phyloP scores from a whole-genome alignment of 768 basidiomycete genomes.

The Coprinopsis marcescibilis region DNA sequence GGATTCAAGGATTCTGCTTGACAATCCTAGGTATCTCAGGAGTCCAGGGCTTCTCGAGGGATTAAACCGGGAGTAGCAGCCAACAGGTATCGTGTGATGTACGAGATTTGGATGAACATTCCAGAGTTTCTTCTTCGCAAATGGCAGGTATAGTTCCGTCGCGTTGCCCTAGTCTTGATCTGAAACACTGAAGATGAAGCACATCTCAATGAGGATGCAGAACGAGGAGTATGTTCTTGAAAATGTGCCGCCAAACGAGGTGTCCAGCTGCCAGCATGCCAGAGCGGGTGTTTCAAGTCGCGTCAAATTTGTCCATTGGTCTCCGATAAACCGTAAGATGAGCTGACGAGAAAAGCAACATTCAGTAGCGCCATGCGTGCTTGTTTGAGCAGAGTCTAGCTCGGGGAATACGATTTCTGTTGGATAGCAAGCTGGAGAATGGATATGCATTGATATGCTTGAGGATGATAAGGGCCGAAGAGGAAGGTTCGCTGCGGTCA shows the following conservation, averaged over 20 bases:
- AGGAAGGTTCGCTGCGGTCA: not conserved
- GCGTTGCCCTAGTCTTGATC: constrained; percentile 1
- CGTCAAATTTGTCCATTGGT: not conserved
- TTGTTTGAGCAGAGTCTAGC: no score
- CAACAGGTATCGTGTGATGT: no score
- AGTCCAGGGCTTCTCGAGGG: no score
- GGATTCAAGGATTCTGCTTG: not conserved
- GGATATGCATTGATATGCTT: not conserved
- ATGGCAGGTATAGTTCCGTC: no score
- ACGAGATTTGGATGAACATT: no score
- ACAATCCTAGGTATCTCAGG: not conserved
- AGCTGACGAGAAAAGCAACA: not conserved
- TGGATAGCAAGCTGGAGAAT: no score
- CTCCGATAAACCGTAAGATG: not conserved
- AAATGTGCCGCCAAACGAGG: not conserved
- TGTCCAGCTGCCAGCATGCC: not conserved
- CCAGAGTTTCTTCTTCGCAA: no score
- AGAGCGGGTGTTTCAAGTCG: not conserved
- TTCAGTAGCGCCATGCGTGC: no score
- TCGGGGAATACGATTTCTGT: no score
- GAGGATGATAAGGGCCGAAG: not conserved
- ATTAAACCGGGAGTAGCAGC: no score
- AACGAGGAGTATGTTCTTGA: not conserved
- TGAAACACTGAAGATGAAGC: not conserved
- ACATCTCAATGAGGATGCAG: not conserved